Conservation (phyloP, 140 eudicot species). For the Erigeron philadelphicus region DNA sequence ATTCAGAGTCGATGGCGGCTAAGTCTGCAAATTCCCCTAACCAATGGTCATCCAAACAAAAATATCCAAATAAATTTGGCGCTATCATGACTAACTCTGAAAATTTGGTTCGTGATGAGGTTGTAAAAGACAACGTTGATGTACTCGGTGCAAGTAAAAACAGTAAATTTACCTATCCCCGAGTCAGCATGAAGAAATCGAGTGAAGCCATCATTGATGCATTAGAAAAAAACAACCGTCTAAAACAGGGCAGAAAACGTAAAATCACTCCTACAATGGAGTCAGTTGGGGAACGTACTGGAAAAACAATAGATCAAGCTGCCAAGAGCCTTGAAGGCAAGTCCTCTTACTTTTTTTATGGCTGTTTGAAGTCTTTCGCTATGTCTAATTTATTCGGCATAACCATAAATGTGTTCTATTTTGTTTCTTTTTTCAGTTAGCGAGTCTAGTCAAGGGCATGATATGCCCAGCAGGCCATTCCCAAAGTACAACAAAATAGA, state of each 20-base stretch:
- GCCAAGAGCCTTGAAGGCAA: no score
- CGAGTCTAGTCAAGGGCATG: slow-evolving; percentile 27
- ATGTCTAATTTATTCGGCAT: background rate
- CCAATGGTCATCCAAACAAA: background rate
- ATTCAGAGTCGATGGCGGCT: no score
- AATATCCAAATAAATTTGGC: background rate
- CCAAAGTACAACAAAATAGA: slow-evolving; percentile 14
- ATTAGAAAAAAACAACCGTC: no score
- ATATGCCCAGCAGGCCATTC: slow-evolving; percentile 27
- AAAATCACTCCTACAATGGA: no score
- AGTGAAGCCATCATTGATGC: no score
- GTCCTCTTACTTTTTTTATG: background rate
- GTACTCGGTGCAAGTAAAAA: background rate
- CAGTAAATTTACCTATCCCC: no score
- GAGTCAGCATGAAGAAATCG: no score
- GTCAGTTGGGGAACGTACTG: no score
- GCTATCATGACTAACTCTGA: background rate
- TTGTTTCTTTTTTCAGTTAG: slow-evolving; percentile 24
- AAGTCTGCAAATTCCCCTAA: no score
- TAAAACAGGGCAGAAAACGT: no score
- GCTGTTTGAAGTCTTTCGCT: background rate
- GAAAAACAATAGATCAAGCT: no score
- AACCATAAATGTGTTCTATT: background rate
- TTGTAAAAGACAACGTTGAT: background rate
- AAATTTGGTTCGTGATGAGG: background rate